Evolutionary conservation across 345 rosid genomes (phyloP), one percentile per base, ranked within the genome.

Genomic region (Murraya paniculata): DNA sequence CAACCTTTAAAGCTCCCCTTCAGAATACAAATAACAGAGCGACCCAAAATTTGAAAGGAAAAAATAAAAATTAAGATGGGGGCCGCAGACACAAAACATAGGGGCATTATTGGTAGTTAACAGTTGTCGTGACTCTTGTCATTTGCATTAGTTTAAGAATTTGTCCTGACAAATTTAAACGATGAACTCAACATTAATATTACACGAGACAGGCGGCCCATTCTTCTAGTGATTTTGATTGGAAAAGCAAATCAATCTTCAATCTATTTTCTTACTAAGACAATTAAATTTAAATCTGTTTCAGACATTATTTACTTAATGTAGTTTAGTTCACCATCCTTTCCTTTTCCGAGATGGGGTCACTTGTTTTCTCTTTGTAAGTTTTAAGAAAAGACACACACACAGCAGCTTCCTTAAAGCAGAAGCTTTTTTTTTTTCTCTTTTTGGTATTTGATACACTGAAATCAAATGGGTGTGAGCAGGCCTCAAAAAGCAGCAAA

Each of bases 401-500:
- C 18, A 78, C 72, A 79, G 68, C 72, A 75, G 84, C 77, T 88
- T 80, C 64, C 81, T 79, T 82, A 25, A 70, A 64, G 80, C 74
- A 73, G 77, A 82, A 82, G 85, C 79, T 65, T 60, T 75, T 76
- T 74, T 36, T 35, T 9, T 24, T 65, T 6, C 19, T 53, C 7
- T 53, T 53, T 53, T 53, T 18, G 57, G 2, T 53, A 16, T 53
- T 53, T 53, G 57, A 33, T 64, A 38, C 57, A 4, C 41, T 21
- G 27, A 76, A 55, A 73, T 75, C 67, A 75, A 79, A 90, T 92
- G 93, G 97, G 90, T 77, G 57, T 86, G 22, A 81, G 84, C 82
- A 89, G 97, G 78, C 79, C 91, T 86, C 91, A 84, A 68, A 92
- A 85, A 81, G 73, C 82, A 82, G 76, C 85, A 81, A 87, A 80